These are phyloP conservation scores for Epichloe hybrida DNA, from an alignment of 2,329 filamentous ascomycete genomes.

Conservation along the genomic window DNA sequence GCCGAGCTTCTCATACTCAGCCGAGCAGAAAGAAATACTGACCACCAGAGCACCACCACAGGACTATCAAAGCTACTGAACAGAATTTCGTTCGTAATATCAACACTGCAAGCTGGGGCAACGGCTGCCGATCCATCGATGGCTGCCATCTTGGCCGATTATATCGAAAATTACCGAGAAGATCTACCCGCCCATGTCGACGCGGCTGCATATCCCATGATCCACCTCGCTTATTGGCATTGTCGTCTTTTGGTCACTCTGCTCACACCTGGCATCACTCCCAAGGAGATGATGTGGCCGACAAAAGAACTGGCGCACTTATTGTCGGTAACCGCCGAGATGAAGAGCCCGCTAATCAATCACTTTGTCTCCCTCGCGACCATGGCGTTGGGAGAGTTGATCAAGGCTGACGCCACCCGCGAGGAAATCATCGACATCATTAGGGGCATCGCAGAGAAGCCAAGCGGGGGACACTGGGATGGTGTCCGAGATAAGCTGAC, in stretches of 20 bases:
- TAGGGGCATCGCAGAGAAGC: conserved; percentile 41
- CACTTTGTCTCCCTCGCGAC: conserved; percentile 49
- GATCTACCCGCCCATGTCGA: conserved; percentile 45
- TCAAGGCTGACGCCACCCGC: conserved; percentile 38
- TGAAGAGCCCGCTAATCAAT: conserved; percentile 51
- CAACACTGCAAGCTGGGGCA: conserved; percentile 21
- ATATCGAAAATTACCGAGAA: conserved; percentile 49
- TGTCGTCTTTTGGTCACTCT: conserved; percentile 51
- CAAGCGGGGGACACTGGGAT: conserved; percentile 42
- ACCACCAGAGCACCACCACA: conserved; percentile 12
- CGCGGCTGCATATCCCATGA: conserved; percentile 35
- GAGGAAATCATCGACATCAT: conserved; percentile 44
- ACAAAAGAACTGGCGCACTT: conserved; percentile 45
- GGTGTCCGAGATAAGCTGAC: conserved; percentile 32
- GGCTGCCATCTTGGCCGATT: conserved; percentile 22
- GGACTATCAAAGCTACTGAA: conserved; percentile 44
- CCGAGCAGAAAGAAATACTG: neutral
- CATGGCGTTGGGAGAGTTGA: conserved; percentile 47
- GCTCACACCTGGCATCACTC: conserved; percentile 39
- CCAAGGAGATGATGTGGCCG: conserved; percentile 45
- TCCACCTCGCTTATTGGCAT: conserved; percentile 60
- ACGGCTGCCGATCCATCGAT: conserved; percentile 20
- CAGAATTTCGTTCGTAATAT: conserved; percentile 24
- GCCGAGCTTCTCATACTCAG: neutral
- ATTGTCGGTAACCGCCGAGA: conserved; percentile 38